These are phyloP conservation scores for Epichloe typhina DNA, from an alignment of 2,329 filamentous ascomycete species.

Conservation along the genomic window DNA sequence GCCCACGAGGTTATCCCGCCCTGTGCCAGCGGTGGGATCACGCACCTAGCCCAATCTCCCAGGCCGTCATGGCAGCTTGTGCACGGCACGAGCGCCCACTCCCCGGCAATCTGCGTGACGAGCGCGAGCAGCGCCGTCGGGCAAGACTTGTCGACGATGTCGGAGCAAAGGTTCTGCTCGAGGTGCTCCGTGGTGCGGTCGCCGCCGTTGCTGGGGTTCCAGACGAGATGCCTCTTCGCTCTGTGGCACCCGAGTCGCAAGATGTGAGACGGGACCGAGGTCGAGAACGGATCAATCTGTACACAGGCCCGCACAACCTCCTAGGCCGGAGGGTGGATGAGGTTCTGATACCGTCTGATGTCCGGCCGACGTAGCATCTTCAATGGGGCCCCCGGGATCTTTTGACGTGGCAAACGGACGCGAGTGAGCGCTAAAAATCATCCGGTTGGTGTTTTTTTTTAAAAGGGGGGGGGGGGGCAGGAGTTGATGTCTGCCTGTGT, in stretches of 20 bases:
- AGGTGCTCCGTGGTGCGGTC: neutral
- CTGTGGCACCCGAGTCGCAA: neutral
- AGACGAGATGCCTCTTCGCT: neutral
- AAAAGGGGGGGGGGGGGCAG: no score
- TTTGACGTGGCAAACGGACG: no score
- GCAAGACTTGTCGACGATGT: neutral
- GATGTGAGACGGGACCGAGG: neutral
- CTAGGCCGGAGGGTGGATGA: neutral
- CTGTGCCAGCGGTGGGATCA: neutral
- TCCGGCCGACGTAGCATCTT: neutral
- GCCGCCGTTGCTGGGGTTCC: neutral
- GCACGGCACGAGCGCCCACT: neutral
- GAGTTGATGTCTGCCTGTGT: no score
- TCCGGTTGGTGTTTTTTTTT: no score
- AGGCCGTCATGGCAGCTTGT: neutral
- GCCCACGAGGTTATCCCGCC: neutral
- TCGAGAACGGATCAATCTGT: neutral
- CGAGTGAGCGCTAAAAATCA: no score
- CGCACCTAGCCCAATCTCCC: conserved; percentile 1
- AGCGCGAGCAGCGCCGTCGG: neutral
- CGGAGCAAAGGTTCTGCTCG: neutral
- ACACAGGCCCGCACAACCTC: neutral
- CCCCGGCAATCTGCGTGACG: neutral
- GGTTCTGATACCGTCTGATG: neutral
- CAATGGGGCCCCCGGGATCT: no score